phyloP scores from a whole-genome alignment of 2,329 filamentous ascomycete genomes.

The Aureobasidium pullulans region DNA sequence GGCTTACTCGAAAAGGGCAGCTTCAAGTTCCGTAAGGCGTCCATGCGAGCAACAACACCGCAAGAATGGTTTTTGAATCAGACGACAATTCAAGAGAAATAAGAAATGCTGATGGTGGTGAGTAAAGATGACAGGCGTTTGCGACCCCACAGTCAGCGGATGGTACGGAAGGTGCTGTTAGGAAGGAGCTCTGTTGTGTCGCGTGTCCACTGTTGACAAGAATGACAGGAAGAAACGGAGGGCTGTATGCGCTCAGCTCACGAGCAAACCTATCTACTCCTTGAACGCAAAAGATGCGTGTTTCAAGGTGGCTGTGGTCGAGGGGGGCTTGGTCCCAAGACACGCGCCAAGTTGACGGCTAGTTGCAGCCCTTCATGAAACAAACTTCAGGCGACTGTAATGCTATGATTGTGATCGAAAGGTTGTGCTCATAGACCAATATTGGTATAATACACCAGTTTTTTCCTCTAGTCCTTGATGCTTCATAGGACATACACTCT shows the following conservation, averaged over 20 bases:
- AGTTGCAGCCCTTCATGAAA: background rate
- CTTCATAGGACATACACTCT: too few relatives aligned
- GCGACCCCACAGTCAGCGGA: background rate
- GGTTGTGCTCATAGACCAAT: too few relatives aligned
- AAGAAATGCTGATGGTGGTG: background rate
- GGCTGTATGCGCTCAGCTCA: background rate
- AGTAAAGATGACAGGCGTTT: background rate
- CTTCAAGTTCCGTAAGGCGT: constrained; percentile 23
- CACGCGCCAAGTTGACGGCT: background rate
- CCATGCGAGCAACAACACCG: background rate
- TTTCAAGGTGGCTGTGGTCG: constrained; percentile 6
- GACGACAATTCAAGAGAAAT: background rate
- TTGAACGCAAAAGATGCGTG: background rate
- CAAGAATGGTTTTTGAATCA: background rate
- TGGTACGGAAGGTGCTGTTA: background rate
- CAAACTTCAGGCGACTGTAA: background rate
- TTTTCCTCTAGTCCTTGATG: too few relatives aligned
- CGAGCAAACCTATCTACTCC: background rate
- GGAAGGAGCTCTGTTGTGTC: background rate
- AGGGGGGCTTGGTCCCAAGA: constrained; percentile 7
- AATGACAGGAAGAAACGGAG: background rate
- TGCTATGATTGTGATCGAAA: background rate
- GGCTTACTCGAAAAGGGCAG: constrained; percentile 49
- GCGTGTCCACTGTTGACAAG: background rate
- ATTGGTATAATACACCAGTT: too few relatives aligned